These are phyloP conservation scores for Calonectria leucothoes DNA, from an alignment of 2,329 filamentous ascomycete genomes.

Conservation along the genomic window DNA sequence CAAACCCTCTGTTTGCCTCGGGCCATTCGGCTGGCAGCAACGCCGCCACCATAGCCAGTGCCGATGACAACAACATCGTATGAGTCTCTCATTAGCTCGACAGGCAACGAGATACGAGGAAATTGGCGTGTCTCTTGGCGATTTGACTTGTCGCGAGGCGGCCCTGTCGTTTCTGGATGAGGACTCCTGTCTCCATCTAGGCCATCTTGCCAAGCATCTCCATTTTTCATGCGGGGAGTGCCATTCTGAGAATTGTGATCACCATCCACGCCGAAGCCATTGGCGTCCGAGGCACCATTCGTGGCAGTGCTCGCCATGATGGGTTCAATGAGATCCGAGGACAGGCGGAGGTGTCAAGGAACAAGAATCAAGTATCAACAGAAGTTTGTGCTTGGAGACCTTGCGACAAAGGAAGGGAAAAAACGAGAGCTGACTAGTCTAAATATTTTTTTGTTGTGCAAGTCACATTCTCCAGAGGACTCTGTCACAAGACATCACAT, in stretches of 20 bases:
- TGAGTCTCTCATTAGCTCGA: conserved; percentile 65
- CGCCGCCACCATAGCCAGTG: conserved; percentile 75
- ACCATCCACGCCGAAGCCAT: not conserved
- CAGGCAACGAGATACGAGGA: conserved; percentile 66
- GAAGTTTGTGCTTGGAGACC: not conserved
- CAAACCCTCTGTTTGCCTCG: conserved; percentile 68
- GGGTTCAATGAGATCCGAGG: not conserved
- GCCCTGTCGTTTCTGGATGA: not conserved
- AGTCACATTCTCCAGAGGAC: not conserved
- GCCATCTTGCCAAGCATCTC: not conserved
- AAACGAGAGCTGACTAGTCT: not conserved
- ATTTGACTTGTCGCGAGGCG: not conserved
- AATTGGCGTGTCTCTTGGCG: conserved; percentile 42
- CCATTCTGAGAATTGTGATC: not conserved
- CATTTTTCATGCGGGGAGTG: not conserved
- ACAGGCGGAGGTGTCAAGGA: not conserved
- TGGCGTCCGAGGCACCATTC: not conserved
- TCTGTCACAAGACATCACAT: not conserved
- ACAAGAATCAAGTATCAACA: not conserved
- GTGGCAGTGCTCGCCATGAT: not conserved
- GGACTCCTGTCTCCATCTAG: not conserved
- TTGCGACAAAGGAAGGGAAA: too few species aligned
- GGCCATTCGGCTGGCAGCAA: conserved; percentile 74
- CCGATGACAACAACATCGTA: conserved; percentile 78
- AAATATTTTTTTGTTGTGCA: not conserved